Base-by-base conservation (phyloP, 2,329 filamentous ascomycete genomes). In the Pseudomassariella vexata region DNA sequence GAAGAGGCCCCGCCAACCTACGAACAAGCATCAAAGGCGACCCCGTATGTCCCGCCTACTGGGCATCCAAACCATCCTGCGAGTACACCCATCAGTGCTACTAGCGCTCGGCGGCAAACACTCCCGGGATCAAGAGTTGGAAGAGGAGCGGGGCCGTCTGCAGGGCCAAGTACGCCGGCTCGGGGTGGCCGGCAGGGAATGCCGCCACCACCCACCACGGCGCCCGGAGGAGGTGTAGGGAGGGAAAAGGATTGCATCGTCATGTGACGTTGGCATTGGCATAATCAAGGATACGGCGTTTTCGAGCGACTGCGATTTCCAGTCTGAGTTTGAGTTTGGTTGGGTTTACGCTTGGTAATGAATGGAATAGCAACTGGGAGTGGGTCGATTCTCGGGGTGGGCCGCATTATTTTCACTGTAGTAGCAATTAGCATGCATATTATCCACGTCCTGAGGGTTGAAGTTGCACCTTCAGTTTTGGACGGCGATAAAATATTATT, bases 1-100 rank as follows among this genome's bases (percentile, higher is more conserved):
- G 70, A 73, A 3, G 70, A 74, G 19, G 70, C 70, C 5, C 73
- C 73, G 24, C 73, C 73, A 2, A 68, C 69, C 9, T 77, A 77
- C 44, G 73, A 76, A 50, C 69, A 76, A 49, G 70, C 73, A 4
- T 63, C 70, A 12, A 65, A 67, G 34, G 60, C 67, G 31, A 55
- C 59, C 7, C 63, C 68, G 3, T 77, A 75, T 39, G 56, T 65
- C 8, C 73, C 73, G 15, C 70, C 70, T 0, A 48, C 59, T 4
- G 71, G 70, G 12, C 66, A 75, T 30, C 70, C 68, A 0, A 67
- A 53, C 24, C 68, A 74, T 40, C 59, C 65, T 7, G 49, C 50
- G 5, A 70, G 65, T 41, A 60, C 49, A 23, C 57, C 54, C 10
- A 39, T 38, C n/a, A 42, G 35, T 8, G 24, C 48, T 11, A 38